phyloP scores from a whole-genome alignment of 2,329 filamentous ascomycete species.

The Colletotrichum siamense region DNA sequence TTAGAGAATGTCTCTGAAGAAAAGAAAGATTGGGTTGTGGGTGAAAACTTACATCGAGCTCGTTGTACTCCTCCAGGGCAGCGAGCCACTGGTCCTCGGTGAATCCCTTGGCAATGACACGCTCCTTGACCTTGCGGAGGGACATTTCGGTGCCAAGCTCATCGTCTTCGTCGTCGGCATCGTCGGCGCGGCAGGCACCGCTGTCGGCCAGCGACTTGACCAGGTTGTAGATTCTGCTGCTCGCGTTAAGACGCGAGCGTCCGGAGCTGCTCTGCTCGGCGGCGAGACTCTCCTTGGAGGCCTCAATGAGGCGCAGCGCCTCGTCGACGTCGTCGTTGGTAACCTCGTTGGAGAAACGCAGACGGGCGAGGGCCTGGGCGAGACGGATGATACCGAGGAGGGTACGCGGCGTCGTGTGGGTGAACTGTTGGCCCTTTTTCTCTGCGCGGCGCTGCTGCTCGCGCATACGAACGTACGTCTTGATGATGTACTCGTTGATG shows the following conservation, averaged over 20 bases:
- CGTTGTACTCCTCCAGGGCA: slow-evolving; percentile 88
- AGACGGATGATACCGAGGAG: slow-evolving; percentile 91
- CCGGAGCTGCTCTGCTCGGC: slow-evolving; percentile 65
- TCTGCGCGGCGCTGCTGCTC: slow-evolving; percentile 92
- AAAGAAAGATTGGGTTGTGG: neutral
- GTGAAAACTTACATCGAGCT: slow-evolving; percentile 77
- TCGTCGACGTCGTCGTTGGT: slow-evolving; percentile 95
- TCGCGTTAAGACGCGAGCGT: slow-evolving; percentile 76
- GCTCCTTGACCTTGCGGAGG: slow-evolving; percentile 85
- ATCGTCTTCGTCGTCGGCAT: slow-evolving; percentile 60
- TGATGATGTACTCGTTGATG: slow-evolving; percentile 95
- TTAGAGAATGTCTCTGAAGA: slow-evolving; percentile 38
- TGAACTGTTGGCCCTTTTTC: slow-evolving; percentile 88
- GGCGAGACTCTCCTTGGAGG: slow-evolving; percentile 90
- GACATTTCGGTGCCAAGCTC: slow-evolving; percentile 72
- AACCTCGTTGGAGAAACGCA: slow-evolving; percentile 86
- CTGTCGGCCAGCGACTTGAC: slow-evolving; percentile 87
- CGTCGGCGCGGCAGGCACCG: slow-evolving; percentile 82
- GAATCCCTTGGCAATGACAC: slow-evolving; percentile 95
- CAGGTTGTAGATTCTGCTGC: slow-evolving; percentile 92
- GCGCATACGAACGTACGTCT: slow-evolving; percentile 93
- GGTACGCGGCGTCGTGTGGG: slow-evolving; percentile 92
- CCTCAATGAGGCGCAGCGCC: slow-evolving; percentile 87
- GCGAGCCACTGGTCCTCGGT: slow-evolving; percentile 90
- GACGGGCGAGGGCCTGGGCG: slow-evolving; percentile 88